Base-by-base conservation (phyloP, 208 protist species). In the Trypanosoma avium region DNA sequence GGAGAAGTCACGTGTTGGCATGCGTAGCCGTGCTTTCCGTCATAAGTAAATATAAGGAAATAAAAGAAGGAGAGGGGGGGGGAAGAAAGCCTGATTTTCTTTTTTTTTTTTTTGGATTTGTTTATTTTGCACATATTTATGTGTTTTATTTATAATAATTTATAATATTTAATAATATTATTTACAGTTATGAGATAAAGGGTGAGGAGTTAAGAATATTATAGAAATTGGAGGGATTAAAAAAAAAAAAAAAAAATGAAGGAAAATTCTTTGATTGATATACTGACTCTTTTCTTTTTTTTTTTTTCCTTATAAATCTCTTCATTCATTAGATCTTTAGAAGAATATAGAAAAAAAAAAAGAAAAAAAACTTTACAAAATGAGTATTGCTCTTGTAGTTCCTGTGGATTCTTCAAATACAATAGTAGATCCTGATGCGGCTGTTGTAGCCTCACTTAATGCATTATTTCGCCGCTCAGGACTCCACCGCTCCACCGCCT, bases 1-100 rank as follows among this genome's bases (percentile, higher is more conserved):
- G 83, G 98, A 99, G 88, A 87, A 78, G 62, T 95, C 91, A 42
- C 94, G 97, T 75, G 95, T 96, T 62, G 86, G 53, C 30, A 47
- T 19, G 0, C 54, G 64, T 46, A 46, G 54, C 32, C 56, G 55
- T 24, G 54, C 64, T 7, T 70, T 70, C 64, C 64, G 64, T 38
- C 64, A 70, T 56, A 70, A 70, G 64, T 70, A 62, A 55, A 32
- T 27, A 12, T 8, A 26, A 6, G 17, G 47, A 26, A 24, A 50
- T 43, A 62, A 22, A 42, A 56, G 6, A 48, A 43, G 56, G 47
- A 38, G 22, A 15, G 30, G 29, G 29, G 19, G 50, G 9, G 13
- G 30, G 21, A 66, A 21, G 33, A 59, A 47, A 52, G 29, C 29
- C 43, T 48, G 21, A 40, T 49, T 66, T 12, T 49, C 59, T 73